A percentile compares a stretch with the other conserved stretches of the same genome.
Conservation (phyloP, 2,329 filamentous ascomycete species). For the Exophiala viscosa region DNA sequence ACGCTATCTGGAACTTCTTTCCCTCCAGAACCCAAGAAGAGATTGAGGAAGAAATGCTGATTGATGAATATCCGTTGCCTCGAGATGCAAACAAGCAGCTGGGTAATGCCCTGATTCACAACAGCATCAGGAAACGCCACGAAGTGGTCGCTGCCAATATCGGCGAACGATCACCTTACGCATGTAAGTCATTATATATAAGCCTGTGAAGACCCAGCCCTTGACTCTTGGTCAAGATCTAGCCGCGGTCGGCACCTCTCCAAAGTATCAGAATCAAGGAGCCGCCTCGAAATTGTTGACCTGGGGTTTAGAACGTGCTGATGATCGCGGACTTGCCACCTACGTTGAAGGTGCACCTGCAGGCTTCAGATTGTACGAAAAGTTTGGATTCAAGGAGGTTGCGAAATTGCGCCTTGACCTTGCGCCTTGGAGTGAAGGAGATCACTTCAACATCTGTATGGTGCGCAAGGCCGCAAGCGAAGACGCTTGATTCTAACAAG, state of each 20-base stretch:
- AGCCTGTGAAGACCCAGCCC: background rate
- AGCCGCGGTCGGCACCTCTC: conserved; percentile 20
- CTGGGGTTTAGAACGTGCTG: conserved; percentile 22
- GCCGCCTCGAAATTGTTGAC: conserved; percentile 19
- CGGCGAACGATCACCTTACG: conserved; percentile 15
- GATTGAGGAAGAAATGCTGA: conserved; percentile 18
- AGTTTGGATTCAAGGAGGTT: conserved; percentile 21
- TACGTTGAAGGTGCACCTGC: conserved; percentile 21
- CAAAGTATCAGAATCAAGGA: conserved; percentile 21
- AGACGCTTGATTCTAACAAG: too few species aligned
- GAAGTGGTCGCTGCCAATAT: conserved; percentile 18
- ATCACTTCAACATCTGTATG: conserved; percentile 22
- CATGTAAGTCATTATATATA: conserved; percentile 10
- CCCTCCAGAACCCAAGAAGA: conserved; percentile 16
- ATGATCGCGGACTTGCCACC: conserved; percentile 16
- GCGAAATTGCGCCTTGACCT: conserved; percentile 15
- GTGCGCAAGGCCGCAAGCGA: conserved; percentile 5
- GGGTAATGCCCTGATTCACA: conserved; percentile 17
- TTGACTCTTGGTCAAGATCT: conserved; percentile 7
- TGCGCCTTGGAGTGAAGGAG: conserved; percentile 12
- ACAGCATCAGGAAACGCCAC: conserved; percentile 21
- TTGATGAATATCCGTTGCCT: conserved; percentile 16
- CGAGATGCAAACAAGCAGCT: conserved; percentile 21
- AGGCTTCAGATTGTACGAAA: conserved; percentile 14
- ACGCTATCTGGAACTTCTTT: conserved; percentile 25